Conservation (phyloP, 106 monocot species). For the Platanthera zijinensis region DNA sequence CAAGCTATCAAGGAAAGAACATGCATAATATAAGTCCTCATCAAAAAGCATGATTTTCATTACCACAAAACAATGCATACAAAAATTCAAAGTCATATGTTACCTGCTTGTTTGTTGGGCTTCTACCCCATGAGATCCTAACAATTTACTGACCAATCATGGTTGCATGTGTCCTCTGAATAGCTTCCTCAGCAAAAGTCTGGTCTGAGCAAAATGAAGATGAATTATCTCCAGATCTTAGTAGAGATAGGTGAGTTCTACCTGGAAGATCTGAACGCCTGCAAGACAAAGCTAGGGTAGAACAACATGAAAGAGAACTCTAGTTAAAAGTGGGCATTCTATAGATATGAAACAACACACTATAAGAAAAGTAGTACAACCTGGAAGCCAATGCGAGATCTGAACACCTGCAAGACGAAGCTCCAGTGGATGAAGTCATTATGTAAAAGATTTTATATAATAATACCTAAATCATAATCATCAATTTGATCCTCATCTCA, state of each 20-base stretch:
- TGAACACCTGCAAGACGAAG: too few species aligned
- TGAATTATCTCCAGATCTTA: neutral
- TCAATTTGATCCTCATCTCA: neutral
- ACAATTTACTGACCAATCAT: constrained; percentile 88
- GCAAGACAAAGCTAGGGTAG: too few species aligned
- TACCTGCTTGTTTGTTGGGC: constrained; percentile 74
- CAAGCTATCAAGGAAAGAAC: too few species aligned
- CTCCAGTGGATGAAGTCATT: too few species aligned
- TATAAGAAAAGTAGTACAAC: too few species aligned
- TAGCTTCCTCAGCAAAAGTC: constrained; percentile 84
- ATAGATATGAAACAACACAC: too few species aligned
- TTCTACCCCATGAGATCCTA: constrained; percentile 46
- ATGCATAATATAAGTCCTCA: too few species aligned
- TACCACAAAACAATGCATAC: neutral
- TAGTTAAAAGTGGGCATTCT: too few species aligned
- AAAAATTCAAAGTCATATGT: neutral
- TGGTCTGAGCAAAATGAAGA: constrained; percentile 12
- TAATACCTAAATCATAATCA: neutral
- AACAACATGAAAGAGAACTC: too few species aligned
- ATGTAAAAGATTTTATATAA: neutral
- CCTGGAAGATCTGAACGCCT: too few species aligned
- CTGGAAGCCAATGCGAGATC: too few species aligned
- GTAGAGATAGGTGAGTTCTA: neutral
- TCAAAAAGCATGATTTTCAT: too few species aligned
- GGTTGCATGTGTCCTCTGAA: constrained; percentile 72